Conservation (phyloP, 78 protist species). For the Speleostelium caveatum region DNA sequence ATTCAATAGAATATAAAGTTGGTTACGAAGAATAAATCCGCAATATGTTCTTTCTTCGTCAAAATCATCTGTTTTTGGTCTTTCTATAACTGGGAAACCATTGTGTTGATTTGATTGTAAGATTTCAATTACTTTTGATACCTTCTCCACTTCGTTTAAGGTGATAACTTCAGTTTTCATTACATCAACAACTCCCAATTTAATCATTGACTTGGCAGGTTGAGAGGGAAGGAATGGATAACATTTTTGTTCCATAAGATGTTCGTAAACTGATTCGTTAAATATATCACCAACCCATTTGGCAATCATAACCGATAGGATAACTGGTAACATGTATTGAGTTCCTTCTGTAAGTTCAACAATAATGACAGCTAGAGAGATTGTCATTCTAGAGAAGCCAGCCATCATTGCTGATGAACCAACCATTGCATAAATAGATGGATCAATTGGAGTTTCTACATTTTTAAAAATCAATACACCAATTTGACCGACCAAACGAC, state of each 20-base stretch:
- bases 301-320: constrained; percentile 86
- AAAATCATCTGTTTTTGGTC: not conserved
- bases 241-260: constrained; percentile 76
- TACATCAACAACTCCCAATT: constrained; percentile 63
- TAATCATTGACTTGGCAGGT: constrained; percentile 71
- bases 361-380: constrained; percentile 90
- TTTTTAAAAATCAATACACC: constrained; percentile 22
- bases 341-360: constrained; percentile 86
- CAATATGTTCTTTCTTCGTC: constrained; percentile 58
- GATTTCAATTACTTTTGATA: constrained; percentile 31
- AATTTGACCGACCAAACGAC: constrained; percentile 88
- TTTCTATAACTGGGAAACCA: constrained; percentile 75
- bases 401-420: constrained; percentile 94
- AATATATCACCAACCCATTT: constrained; percentile 88
- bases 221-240: constrained; percentile 90
- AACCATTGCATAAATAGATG: constrained; percentile 88
- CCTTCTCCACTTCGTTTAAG: constrained; percentile 65
- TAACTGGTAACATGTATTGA: constrained; percentile 86
- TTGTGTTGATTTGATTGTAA: constrained; percentile 49
- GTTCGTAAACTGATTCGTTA: constrained; percentile 87
- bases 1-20: constrained; percentile 24
- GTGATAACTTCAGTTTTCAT: constrained; percentile 76
- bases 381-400: constrained; percentile 94
- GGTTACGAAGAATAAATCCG: constrained; percentile 53
- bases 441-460: constrained; percentile 28